Evolutionary conservation across 2,329 filamentous ascomycete species (phyloP).

Genomic region (Cladorrhinum sp.): DNA sequence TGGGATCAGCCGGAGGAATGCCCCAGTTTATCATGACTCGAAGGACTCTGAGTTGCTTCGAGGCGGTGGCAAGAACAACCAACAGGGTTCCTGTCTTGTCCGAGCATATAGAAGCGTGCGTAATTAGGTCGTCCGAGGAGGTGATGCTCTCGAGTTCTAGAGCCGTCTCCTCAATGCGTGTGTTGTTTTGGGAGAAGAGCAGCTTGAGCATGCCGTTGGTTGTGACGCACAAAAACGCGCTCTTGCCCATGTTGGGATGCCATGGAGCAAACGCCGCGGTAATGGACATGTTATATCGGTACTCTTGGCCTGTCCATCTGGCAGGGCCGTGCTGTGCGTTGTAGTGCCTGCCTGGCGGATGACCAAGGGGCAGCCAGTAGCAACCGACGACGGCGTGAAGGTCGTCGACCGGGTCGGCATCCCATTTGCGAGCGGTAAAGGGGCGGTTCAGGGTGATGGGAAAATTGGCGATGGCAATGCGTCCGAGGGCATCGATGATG

Average conservation of each 20-base stretch:
- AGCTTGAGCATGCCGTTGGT: slow-evolving; percentile 70
- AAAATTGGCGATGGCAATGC: slow-evolving; percentile 71
- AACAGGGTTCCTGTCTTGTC: slow-evolving; percentile 56
- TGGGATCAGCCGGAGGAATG: slow-evolving; percentile 52
- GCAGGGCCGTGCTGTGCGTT: slow-evolving; percentile 58
- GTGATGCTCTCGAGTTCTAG: slow-evolving; percentile 72
- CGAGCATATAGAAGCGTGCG: slow-evolving; percentile 72
- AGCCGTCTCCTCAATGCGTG: slow-evolving; percentile 66
- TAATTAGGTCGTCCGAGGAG: slow-evolving; percentile 71
- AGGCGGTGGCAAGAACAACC: slow-evolving; percentile 65
- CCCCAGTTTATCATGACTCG: slow-evolving; percentile 75
- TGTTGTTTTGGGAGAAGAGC: slow-evolving; percentile 72
- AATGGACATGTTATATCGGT: slow-evolving; percentile 66
- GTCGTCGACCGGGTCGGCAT: slow-evolving; percentile 69
- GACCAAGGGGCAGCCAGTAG: slow-evolving; percentile 70
- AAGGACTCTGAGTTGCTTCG: slow-evolving; percentile 70
- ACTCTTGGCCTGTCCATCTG: slow-evolving; percentile 58
- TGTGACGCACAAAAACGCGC: slow-evolving; percentile 74
- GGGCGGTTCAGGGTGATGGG: slow-evolving; percentile 72
- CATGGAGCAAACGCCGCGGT: slow-evolving; percentile 67
- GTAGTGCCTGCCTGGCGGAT: slow-evolving; percentile 46
- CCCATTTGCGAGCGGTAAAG: slow-evolving; percentile 57
- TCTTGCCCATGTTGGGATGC: slow-evolving; percentile 68
- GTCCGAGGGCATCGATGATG: slow-evolving; percentile 74
- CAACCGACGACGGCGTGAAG: slow-evolving; percentile 75